phyloP scores from a whole-genome alignment of 352 stramenopile species.

The Globisporangium splendens region DNA sequence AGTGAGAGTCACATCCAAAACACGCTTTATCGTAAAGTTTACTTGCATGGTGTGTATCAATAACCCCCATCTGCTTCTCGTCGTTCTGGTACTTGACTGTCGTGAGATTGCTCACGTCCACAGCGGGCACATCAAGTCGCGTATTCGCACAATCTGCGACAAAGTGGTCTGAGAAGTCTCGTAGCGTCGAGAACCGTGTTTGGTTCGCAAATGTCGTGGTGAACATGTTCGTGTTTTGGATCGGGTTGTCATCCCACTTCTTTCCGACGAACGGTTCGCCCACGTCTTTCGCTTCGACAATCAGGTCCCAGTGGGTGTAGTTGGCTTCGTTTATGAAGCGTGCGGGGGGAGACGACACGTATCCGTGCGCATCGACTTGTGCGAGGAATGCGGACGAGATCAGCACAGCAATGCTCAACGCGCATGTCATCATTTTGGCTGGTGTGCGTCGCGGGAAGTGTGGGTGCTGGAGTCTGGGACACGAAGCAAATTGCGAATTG shows the following conservation, averaged over 20 bases:
- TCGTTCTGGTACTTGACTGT: slow-evolving; percentile 50
- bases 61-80: slow-evolving; percentile 32
- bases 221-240: slow-evolving; percentile 40
- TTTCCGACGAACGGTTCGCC: slow-evolving; percentile 20
- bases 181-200: slow-evolving; percentile 33
- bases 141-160: slow-evolving; percentile 25
- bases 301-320: slow-evolving; percentile 1
- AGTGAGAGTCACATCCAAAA: too few relatives aligned
- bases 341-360: slow-evolving; percentile 3
- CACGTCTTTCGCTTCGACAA: background rate
- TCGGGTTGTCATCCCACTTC: slow-evolving; percentile 46
- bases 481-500: too few relatives aligned
- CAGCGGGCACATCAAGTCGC: slow-evolving; percentile 14
- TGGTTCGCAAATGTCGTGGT: slow-evolving; percentile 31
- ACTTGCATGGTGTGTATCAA: slow-evolving; percentile 30
- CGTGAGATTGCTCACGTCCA: slow-evolving; percentile 32
- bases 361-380: background rate
- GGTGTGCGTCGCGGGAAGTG: too few relatives aligned
- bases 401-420: too few relatives aligned
- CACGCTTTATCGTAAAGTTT: too few relatives aligned
- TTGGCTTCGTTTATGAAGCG: background rate
- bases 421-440: too few relatives aligned
- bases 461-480: too few relatives aligned
- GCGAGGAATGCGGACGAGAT: too few relatives aligned
- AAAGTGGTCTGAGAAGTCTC: slow-evolving; percentile 28